Evolutionary conservation across 2,329 filamentous ascomycete species (phyloP), one percentile per base, ranked within the genome.

Genomic region (Hirsutella minnesotensis): DNA sequence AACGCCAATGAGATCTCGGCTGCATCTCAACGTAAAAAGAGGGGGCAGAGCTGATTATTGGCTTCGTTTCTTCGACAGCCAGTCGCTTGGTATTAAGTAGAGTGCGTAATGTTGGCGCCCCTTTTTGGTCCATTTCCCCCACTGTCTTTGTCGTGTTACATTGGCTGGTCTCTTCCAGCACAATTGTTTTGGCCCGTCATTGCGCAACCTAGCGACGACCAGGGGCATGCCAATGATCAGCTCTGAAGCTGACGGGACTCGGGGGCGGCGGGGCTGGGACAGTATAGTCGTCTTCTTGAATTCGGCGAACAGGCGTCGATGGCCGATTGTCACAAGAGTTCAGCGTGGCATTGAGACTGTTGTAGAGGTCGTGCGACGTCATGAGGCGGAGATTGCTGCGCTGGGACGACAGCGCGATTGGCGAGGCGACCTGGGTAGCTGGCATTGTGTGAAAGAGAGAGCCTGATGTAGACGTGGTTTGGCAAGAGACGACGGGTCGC

Each of bases 181-280:
- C 18, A 24, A 12, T 24, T 33, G 38, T 30, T 16, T 16, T 24
- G 24, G 24, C 13, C 8, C 8, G 13, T 7, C 31, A 8, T 15
- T 12, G 24, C 7, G 24, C 24, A 27, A 38, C 45, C 56, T 49
- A 60, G 44, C 52, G 57, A 42, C 52, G 56, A 38, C 50, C 48
- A 38, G 58, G 55, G 30, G 60, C 57, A 42, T 69, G 64, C 73
- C 75, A 78, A 56, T 73, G 67, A 44, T 79, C 74, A 20, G 63
- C 59, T 24, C 73, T 69, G 54, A 79, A 80, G 61, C 73, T 74
- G 55, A 81, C 73, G 8, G 78, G 78, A 51, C 73, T 79, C 12
- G 78, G 76, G 18, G 78, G 78, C 12, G 78, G 78, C 34, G 78
- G 74, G 13, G 77, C 76, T n/a, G 78, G 78, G 18, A 80, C 76